Conservation (phyloP, 768 basidiomycete species). For the Leucosporidium scottii region DNA sequence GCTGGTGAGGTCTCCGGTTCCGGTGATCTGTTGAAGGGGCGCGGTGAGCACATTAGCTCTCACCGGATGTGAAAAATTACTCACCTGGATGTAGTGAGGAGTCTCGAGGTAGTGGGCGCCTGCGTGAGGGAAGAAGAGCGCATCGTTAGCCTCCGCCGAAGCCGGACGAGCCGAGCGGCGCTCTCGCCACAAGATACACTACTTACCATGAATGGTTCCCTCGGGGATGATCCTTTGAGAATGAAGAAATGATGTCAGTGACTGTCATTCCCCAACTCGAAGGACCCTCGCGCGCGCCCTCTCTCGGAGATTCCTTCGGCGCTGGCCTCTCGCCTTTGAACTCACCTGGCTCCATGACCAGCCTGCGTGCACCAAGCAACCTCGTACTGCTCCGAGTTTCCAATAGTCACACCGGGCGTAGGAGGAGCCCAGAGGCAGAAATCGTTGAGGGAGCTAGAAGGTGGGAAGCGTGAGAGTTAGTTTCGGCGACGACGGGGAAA, state of each 20-base stretch:
- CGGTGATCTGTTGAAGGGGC: constrained; percentile 15
- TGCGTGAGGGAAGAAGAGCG: constrained; percentile 42
- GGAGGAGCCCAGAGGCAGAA: constrained; percentile 28
- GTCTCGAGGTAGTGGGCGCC: constrained; percentile 65
- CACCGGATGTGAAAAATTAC: constrained; percentile 27
- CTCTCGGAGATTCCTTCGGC: too few relatives aligned
- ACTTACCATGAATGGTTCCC: constrained; percentile 26
- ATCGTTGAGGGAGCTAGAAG: constrained; percentile 9
- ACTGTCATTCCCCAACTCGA: not conserved
- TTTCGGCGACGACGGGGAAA: not conserved
- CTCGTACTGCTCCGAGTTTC: constrained; percentile 42
- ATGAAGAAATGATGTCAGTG: constrained; percentile 13
- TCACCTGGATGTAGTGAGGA: constrained; percentile 66
- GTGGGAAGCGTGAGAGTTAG: not conserved
- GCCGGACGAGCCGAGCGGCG: too few relatives aligned
- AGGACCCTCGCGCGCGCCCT: not conserved
- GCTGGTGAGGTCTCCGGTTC: constrained; percentile 44
- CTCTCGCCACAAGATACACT: too few relatives aligned
- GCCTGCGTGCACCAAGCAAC: constrained; percentile 45
- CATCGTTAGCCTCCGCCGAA: too few relatives aligned
- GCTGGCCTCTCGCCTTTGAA: too few relatives aligned
- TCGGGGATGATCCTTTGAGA: constrained; percentile 36
- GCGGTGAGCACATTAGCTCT: not conserved
- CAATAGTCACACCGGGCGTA: constrained; percentile 34
- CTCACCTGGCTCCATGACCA: not conserved